Percentiles rank a stretch among this genome's conserved stretches.
These are phyloP conservation scores for Calycina herbarum DNA, from an alignment of 2,329 filamentous ascomycete genomes.

Conservation along the genomic window DNA sequence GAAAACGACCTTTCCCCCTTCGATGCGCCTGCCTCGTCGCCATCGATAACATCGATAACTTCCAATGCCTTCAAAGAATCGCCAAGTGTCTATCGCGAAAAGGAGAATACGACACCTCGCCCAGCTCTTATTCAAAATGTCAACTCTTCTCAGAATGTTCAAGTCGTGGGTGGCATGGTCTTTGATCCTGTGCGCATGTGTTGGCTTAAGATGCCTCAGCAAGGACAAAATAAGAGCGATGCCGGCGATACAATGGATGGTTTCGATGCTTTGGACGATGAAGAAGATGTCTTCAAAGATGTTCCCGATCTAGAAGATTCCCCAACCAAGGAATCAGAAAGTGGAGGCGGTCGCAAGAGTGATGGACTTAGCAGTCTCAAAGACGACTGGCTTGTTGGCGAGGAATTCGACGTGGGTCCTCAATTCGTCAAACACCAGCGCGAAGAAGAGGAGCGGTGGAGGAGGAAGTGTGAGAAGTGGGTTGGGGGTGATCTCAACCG, in stretches of 20 bases:
- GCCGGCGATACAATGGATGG: conserved; percentile 59
- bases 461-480: conserved; percentile 85
- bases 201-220: conserved; percentile 78
- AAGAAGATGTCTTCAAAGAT: conserved; percentile 91
- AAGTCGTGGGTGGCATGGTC: conserved; percentile 97
- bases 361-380: conserved; percentile 50
- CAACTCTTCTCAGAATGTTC: conserved; percentile 78
- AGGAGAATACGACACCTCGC: conserved; percentile 59
- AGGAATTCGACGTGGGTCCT: conserved; percentile 96
- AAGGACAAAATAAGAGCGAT: conserved; percentile 45
- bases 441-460: conserved; percentile 91
- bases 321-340: conserved; percentile 39
- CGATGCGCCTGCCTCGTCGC: conserved; percentile 60
- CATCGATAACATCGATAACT: conserved; percentile 49
- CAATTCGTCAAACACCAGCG: conserved; percentile 87
- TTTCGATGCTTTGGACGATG: conserved; percentile 74
- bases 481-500: conserved; percentile 54
- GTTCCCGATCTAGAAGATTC: conserved; percentile 86
- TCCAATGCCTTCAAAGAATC: conserved; percentile 50
- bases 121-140: conserved; percentile 91
- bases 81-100: conserved; percentile 49
- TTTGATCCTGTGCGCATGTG: conserved; percentile 98
- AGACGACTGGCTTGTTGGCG: conserved; percentile 83
- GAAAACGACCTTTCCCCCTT: conserved; percentile 82
- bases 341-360: conserved; percentile 54